A percentile compares a stretch with the other conserved stretches of the same genome.
phyloP scores from a whole-genome alignment of 768 basidiomycete species.

The Collybia nuda region DNA sequence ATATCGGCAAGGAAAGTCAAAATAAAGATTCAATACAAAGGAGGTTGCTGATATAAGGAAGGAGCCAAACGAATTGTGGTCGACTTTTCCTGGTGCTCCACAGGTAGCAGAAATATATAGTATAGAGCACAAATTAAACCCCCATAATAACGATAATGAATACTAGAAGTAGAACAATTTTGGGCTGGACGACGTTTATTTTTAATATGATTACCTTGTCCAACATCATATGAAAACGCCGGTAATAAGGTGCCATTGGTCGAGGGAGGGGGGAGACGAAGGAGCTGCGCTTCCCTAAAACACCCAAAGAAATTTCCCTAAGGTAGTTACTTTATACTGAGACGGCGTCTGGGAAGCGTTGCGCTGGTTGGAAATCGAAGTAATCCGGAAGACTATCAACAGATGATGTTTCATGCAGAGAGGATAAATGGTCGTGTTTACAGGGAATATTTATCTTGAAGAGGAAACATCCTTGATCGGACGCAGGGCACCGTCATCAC shows the following conservation, averaged over 20 bases:
- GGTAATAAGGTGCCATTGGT: slow-evolving; percentile 23
- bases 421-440: too few species aligned
- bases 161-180: too few species aligned
- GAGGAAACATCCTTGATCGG: too few species aligned
- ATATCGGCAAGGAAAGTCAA: slow-evolving; percentile 39
- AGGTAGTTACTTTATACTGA: too few species aligned
- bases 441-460: too few species aligned
- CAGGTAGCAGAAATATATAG: slow-evolving; percentile 26
- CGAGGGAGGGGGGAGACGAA: too few species aligned
- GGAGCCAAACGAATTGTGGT: slow-evolving; percentile 22
- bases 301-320: too few species aligned
- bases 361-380: too few species aligned
- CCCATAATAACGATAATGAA: slow-evolving; percentile 13
- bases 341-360: too few species aligned
- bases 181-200: background rate
- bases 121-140: slow-evolving; percentile 28
- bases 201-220: slow-evolving; percentile 21
- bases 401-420: too few species aligned
- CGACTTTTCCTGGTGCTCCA: slow-evolving; percentile 26
- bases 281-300: background rate
- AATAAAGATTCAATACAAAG: slow-evolving; percentile 31
- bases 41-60: slow-evolving; percentile 29
- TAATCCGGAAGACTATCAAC: too few species aligned
- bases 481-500: too few species aligned
- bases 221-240: slow-evolving; percentile 35